Base-by-base conservation (phyloP, 2,329 filamentous ascomycete species). In the Colletotrichum sp. region DNA sequence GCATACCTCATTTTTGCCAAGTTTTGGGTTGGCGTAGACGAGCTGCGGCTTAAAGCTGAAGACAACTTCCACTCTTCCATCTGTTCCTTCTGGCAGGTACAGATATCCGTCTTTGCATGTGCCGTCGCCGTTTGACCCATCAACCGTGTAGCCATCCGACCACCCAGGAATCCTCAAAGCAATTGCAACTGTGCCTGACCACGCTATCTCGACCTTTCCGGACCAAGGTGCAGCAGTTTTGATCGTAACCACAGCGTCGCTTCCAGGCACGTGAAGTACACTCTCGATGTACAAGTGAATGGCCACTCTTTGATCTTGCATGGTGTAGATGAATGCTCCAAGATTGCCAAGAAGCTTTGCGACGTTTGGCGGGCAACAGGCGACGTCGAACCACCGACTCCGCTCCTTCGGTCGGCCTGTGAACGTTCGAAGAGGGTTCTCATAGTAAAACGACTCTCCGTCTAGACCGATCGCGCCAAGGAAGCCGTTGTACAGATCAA, bases 401-500 rank as follows among this genome's bases (percentile, higher is more conserved):
- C 69, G 14, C 28, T 71, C 60, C 24, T 71, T 71, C 16, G 69
- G 32, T 13, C 43, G 39, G 4, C 60, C 60, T n/a, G 60, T 71
- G 28, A 71, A 43, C 3, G 69, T 71, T 8, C 69, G 59, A 7
- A 71, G 61, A 14, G 69, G 69, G 32, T 71, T 71, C 43, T 71
- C 69, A 28, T 71, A 71, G 69, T 71, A 66, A 28, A 71, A 71
- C 3, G 69, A 71, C 60, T 71, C 48, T 10, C 69, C 43, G 21
- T 71, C 69, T 2, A 71, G 24, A 8, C 69, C 69, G 18, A 71
- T 60, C 10, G 60, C 69, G 9, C 69, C 69, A 4, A 71, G 61
- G 3, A 71, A 71, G 28, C 69, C 61, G n/a, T 71, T 71, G 48
- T 71, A 71, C 6, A 71, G 32, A 5, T 48, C 61, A 13, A 57